Base-by-base conservation (phyloP, 805 yeast species). In the Metschnikowia cubensis region DNA sequence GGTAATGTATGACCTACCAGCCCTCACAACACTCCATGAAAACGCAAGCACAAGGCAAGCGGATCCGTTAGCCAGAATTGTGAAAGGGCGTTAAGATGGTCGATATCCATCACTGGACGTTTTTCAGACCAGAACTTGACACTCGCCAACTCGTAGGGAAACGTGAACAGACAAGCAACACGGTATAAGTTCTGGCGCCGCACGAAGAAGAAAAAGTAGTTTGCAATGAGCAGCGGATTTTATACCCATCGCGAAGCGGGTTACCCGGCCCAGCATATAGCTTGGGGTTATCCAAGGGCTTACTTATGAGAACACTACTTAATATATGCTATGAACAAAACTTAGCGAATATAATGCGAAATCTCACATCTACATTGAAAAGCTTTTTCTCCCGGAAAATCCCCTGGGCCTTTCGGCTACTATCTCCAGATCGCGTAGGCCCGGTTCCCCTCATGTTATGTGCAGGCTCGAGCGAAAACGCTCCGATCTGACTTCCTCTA, bases 151-250 rank as follows among this genome's bases (percentile, higher is more conserved):
- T 72, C 75, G 76, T 72, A 49, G 71, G 75, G 66, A 67, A 60
- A 57, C 70, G 67, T 67, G 69, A 72, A 69, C 66, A 68, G 76
- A 72, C 76, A 73, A 73, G 75, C 77, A 73, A 73, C 77, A 73
- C 77, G 76, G 77, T 70, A 66, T 65, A 65, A 71, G 77, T 68
- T 69, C 70, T 69, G 77, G 77, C 71, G 76, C 77, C 77, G 77
- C 77, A 73, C 76, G 62, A 68, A 61, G 71, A 66, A 61, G 54
- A 62, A 60, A 55, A 15, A 25, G 8, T 29, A 7, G 32, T 35
- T 22, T 10, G 3, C 18, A 11, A 35, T 29, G 32, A 25, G 42
- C 41, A 8, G 37, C 36, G 21, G 25, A n/a, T n/a, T 35, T 35
- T 56, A 47, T 54, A 56, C 50, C 50, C 50, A 47, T 46, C 39